Evolutionary conservation across 208 protist species (phyloP).

Genomic region (Plasmodiophora brassicae): DNA sequence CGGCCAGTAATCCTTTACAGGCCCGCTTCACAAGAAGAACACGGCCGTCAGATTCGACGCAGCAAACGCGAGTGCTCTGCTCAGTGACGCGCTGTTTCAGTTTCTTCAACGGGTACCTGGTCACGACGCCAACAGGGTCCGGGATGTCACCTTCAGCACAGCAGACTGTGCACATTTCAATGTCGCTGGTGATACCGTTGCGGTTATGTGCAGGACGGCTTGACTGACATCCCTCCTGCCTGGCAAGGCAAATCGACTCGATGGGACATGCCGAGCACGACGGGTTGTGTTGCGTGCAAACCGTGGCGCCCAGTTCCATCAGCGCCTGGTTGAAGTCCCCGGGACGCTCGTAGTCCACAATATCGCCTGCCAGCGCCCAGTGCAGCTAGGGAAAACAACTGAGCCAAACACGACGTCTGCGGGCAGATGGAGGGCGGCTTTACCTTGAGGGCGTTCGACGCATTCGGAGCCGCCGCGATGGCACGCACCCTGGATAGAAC

Average conservation of each 20-base stretch:
- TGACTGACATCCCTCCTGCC: background rate
- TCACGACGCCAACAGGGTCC: background rate
- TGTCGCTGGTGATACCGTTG: too few species aligned
- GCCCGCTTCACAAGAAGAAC: background rate
- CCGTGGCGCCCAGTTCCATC: slow-evolving; percentile 40
- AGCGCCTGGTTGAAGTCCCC: slow-evolving; percentile 46
- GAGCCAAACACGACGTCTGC: background rate
- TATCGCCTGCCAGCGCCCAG: background rate
- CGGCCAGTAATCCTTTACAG: background rate
- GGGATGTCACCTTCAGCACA: background rate
- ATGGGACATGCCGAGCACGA: slow-evolving; percentile 20
- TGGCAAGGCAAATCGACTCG: background rate
- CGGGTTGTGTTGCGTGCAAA: slow-evolving; percentile 31
- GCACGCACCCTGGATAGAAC: slow-evolving; percentile 25
- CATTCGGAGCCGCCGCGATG: background rate
- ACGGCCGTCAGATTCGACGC: background rate
- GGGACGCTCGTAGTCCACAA: slow-evolving; percentile 25
- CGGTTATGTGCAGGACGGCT: background rate
- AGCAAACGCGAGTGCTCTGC: background rate
- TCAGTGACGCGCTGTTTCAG: background rate
- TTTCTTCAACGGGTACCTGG: background rate
- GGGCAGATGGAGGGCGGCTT: background rate
- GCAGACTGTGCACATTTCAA: background rate
- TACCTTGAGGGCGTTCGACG: background rate
- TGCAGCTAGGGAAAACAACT: background rate